Evolutionary conservation across 1,284 basidiomycete genomes (phyloP), one percentile per base, ranked within the genome.

Genomic region (Neolentinus lepideus): DNA sequence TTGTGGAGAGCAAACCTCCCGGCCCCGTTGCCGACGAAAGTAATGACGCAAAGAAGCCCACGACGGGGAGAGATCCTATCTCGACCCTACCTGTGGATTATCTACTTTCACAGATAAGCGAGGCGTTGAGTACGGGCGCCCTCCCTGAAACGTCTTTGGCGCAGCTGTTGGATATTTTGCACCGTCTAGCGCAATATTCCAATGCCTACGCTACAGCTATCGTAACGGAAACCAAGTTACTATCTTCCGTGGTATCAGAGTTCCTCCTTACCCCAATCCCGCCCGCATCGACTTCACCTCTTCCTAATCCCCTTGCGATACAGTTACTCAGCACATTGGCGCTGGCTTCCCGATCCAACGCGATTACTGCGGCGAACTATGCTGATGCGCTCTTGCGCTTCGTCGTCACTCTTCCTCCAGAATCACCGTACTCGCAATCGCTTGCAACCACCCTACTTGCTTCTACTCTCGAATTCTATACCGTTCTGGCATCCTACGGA

Each of bases 331-430:
- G 68, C 11, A 79, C 77, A 1, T 74, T 92, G 25, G 82, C 85
- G 0, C 69, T 71, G 2, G 80, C 87, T 1, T 89, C 89, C 0
- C 80, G 92, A 24, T 64, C 73, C 0, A 86, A 83, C 58, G 93
- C 94, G 0, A 70, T 72, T 12, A 69, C 75, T 1, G 71, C 94
- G 1, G 66, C 77, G 54, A 77, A 80, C 56, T 66, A 78, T 54
- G 73, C 82, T 26, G 81, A 92, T 70, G 71, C 83, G 0, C 78
- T 94, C 0, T 75, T 97, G 46, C 85, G 90, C 29, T 96, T 92
- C 65, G 67, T 94, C 45, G 77, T 85, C 0, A 73, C 80, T 25
- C 74, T 81, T 8, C 85, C 88, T 0, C 67, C 77, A 1, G 67
- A 76, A 6, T 86, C 76, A 0, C 71, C 75, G 0, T 79, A 79